phyloP scores from a whole-genome alignment of 2,329 filamentous ascomycete species.

The Aureobasidium musti region DNA sequence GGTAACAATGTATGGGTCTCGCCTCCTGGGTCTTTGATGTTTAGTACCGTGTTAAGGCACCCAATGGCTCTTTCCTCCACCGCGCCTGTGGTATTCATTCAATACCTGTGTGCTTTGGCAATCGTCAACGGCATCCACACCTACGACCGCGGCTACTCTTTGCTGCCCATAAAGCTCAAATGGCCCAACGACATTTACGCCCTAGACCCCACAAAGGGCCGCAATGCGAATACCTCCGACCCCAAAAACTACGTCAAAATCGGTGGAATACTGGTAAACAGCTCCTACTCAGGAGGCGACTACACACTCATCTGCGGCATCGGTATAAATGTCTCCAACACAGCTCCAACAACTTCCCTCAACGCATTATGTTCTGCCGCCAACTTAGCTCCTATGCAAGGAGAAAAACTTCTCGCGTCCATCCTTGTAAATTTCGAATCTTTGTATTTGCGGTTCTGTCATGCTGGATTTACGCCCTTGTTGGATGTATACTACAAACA shows the following conservation, averaged over 20 bases:
- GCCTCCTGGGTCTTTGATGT: slow-evolving; percentile 80
- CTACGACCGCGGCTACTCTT: slow-evolving; percentile 73
- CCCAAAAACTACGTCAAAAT: slow-evolving; percentile 85
- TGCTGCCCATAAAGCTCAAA: slow-evolving; percentile 81
- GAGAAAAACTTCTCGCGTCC: slow-evolving; percentile 79
- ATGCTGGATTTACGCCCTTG: slow-evolving; percentile 73
- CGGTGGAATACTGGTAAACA: slow-evolving; percentile 89
- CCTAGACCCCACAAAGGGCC: slow-evolving; percentile 37
- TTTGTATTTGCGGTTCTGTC: slow-evolving; percentile 73
- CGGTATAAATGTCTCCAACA: slow-evolving; percentile 83
- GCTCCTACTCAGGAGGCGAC: slow-evolving; percentile 72
- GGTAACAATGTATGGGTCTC: slow-evolving; percentile 95
- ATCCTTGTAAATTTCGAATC: slow-evolving; percentile 77
- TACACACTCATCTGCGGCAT: slow-evolving; percentile 83
- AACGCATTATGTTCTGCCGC: slow-evolving; percentile 63
- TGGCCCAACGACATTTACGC: slow-evolving; percentile 91
- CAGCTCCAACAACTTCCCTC: slow-evolving; percentile 82
- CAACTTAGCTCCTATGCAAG: slow-evolving; percentile 60
- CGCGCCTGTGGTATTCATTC: slow-evolving; percentile 86
- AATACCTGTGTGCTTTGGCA: slow-evolving; percentile 88
- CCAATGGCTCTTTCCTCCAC: slow-evolving; percentile 68
- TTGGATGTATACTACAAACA: slow-evolving; percentile 75
- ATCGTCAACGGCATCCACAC: slow-evolving; percentile 78
- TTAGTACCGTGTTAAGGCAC: slow-evolving; percentile 86
- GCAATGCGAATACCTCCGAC: background rate